Percentiles rank a stretch among this genome's conserved stretches.
phyloP scores from a whole-genome alignment of 495 filamentous ascomycete genomes.

The Tuber melanosporum region DNA sequence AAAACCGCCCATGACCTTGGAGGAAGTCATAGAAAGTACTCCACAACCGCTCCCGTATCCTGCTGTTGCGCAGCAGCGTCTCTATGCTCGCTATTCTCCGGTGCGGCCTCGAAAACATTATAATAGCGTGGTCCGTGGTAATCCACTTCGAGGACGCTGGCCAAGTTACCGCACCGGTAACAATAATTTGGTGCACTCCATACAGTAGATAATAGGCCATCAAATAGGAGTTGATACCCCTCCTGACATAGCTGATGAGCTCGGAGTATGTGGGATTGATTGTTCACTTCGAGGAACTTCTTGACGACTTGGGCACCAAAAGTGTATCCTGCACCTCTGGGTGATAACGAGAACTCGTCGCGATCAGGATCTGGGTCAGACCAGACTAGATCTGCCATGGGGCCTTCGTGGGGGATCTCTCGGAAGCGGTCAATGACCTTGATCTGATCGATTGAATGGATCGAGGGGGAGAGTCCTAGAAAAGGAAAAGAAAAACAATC shows the following conservation, averaged over 20 bases:
- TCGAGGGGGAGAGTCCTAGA: constrained; percentile 77
- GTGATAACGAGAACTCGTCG: constrained; percentile 92
- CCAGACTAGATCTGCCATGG: constrained; percentile 99
- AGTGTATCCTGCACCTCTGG: constrained; percentile 89
- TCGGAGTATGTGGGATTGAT: constrained; percentile 90
- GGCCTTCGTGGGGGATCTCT: constrained; percentile 95
- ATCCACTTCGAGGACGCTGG: constrained; percentile 90
- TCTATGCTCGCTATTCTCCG: constrained; percentile 87
- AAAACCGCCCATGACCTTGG: background rate
- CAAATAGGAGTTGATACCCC: constrained; percentile 91
- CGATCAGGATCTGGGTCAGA: constrained; percentile 91
- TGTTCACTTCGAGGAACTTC: constrained; percentile 95
- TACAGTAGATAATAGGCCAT: constrained; percentile 87
- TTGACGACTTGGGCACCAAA: constrained; percentile 95
- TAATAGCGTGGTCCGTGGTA: constrained; percentile 86
- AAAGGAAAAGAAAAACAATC: constrained; percentile 6
- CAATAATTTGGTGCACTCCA: constrained; percentile 98
- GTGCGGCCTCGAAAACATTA: constrained; percentile 94
- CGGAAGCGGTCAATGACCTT: constrained; percentile 98
- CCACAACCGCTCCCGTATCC: constrained; percentile 59
- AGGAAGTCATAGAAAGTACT: constrained; percentile 60
- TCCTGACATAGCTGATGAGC: constrained; percentile 97
- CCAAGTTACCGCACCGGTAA: constrained; percentile 93
- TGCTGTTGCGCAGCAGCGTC: constrained; percentile 57
- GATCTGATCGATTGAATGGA: constrained; percentile 98